phyloP scores from a whole-genome alignment of 371 early-diverging fungal genomes.

The Quaeritorhiza haematococci region DNA sequence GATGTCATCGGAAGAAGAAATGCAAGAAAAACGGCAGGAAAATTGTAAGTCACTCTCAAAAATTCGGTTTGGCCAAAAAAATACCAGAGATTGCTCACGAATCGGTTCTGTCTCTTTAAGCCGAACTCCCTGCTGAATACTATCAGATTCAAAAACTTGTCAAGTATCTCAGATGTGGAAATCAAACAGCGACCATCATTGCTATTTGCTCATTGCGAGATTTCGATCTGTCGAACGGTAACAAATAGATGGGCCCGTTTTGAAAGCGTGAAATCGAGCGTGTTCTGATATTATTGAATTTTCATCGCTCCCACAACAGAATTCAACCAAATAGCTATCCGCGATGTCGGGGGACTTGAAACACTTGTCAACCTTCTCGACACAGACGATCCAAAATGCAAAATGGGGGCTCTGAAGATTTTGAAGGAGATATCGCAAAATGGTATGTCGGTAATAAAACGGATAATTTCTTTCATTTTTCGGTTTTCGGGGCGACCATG shows the following conservation, averaged over 20 bases:
- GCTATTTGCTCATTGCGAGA: slow-evolving; percentile 55
- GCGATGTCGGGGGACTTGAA: slow-evolving; percentile 55
- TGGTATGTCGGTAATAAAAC: slow-evolving; percentile 16
- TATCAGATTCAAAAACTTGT: slow-evolving; percentile 56
- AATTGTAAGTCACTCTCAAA: slow-evolving; percentile 26
- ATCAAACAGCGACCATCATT: slow-evolving; percentile 58
- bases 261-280: background rate
- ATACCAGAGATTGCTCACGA: too few species aligned
- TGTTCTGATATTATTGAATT: background rate
- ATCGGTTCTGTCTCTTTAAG: too few species aligned
- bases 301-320: slow-evolving; percentile 15
- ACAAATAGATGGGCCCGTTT: too few species aligned
- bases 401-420: slow-evolving; percentile 50
- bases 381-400: slow-evolving; percentile 55
- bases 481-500: too few species aligned
- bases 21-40: slow-evolving; percentile 47
- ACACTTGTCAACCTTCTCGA: slow-evolving; percentile 53
- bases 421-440: slow-evolving; percentile 50
- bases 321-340: slow-evolving; percentile 51
- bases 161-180: slow-evolving; percentile 50
- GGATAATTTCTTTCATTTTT: too few species aligned
- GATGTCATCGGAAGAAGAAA: slow-evolving; percentile 49
- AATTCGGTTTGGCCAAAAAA: too few species aligned
- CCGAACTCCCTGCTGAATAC: slow-evolving; percentile 51
- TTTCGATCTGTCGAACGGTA: slow-evolving; percentile 49